phyloP scores from a whole-genome alignment of 2,329 filamentous ascomycete genomes.

The Neurospora sp. region DNA sequence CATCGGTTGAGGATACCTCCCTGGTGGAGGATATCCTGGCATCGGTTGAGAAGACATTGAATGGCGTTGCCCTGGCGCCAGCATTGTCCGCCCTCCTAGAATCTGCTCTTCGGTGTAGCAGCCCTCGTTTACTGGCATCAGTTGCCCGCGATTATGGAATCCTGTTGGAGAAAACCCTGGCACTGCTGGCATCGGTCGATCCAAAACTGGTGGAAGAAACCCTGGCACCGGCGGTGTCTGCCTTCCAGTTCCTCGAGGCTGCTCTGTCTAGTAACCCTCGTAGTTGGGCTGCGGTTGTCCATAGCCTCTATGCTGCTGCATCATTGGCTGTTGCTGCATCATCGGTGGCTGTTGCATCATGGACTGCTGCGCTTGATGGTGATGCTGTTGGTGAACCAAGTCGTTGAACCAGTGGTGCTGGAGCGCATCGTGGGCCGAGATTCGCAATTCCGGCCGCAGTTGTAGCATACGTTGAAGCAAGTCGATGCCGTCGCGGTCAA shows the following conservation, averaged over 20 bases:
- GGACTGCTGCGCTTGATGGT: conserved; percentile 26
- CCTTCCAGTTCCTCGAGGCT: not conserved
- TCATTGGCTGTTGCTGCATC: conserved; percentile 15
- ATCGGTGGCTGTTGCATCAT: conserved; percentile 10
- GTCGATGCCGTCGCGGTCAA: conserved; percentile 80
- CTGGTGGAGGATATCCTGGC: not conserved
- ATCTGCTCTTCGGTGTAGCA: not conserved
- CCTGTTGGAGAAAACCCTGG: not conserved
- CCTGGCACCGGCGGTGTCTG: not conserved
- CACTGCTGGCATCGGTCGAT: not conserved
- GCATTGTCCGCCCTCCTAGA: not conserved
- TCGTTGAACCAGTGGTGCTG: conserved; percentile 90
- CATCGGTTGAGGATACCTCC: not conserved
- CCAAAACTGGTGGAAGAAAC: not conserved
- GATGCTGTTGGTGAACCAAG: conserved; percentile 48
- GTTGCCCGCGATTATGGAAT: not conserved
- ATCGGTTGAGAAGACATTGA: not conserved
- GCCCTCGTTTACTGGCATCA: not conserved
- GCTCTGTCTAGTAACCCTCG: conserved; percentile 18
- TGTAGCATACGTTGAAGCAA: conserved; percentile 87
- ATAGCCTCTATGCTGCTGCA: conserved; percentile 19
- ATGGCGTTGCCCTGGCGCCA: not conserved
- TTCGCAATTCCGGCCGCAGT: conserved; percentile 80
- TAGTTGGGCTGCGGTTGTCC: conserved; percentile 19
- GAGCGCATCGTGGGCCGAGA: conserved; percentile 78